A percentile compares a stretch with the other conserved stretches of the same genome.
Conservation (phyloP, 2,329 filamentous ascomycete species). For the Conoideocrella luteorostrata region DNA sequence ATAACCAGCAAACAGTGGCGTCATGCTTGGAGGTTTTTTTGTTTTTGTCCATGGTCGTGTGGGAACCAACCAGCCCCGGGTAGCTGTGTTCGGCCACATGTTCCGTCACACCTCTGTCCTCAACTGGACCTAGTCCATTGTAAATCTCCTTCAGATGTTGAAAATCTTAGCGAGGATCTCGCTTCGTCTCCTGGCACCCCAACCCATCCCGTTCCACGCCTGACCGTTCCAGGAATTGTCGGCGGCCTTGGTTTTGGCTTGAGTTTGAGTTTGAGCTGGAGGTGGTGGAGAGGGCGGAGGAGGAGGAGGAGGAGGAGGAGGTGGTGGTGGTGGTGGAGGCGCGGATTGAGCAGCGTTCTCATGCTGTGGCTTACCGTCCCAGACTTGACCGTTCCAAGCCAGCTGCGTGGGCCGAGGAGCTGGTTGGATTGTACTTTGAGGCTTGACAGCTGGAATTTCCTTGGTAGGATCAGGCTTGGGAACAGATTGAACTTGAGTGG, state of each 20-base stretch:
- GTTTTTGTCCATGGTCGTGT: neutral
- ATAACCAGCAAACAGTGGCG: slow-evolving; percentile 4
- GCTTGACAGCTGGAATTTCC: no score
- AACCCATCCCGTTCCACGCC: slow-evolving; percentile 6
- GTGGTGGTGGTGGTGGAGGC: neutral
- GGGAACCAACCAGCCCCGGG: slow-evolving; percentile 4
- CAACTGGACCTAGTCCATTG: no score
- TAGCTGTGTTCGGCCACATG: no score
- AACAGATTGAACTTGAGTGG: neutral
- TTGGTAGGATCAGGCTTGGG: neutral
- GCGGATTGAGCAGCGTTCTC: neutral
- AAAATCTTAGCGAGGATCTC: neutral
- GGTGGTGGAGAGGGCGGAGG: neutral
- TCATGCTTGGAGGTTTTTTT: neutral
- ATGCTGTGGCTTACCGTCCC: slow-evolving; percentile 3
- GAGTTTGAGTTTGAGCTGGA: neutral
- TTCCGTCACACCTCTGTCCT: no score
- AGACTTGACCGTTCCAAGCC: neutral
- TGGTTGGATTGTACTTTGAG: no score
- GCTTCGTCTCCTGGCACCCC: slow-evolving; percentile 3
- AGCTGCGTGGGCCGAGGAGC: neutral
- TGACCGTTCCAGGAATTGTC: slow-evolving; percentile 7
- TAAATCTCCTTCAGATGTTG: no score
- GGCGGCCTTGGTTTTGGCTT: no score
- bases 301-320: neutral